Evolutionary conservation across 148 eudicot genomes (phyloP), one percentile per base, ranked within the genome.

Genomic region (Heliamphora exappendiculata): DNA sequence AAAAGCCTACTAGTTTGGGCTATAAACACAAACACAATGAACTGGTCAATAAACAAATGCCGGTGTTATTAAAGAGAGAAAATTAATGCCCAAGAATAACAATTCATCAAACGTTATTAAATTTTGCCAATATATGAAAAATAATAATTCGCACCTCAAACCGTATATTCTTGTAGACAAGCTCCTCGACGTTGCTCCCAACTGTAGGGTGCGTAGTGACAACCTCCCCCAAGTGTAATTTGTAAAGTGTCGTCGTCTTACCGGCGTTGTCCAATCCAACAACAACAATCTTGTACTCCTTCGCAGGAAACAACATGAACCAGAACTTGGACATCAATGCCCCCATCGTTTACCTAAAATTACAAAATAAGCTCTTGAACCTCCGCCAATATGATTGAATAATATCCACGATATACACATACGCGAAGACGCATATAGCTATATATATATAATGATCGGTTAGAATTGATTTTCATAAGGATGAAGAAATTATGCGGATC

Each of bases 181-280:
- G 91, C 82, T 92, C 97, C 85, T 95, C 98, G 14, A 95, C 98
- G 70, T 95, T 95, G 85, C 98, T 95, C 63, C 98, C 98, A 58
- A 95, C 98, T 2, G 98, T 95, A n/a, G 98, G 98, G 67, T 95
- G 93, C 22, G 98, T 95, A 36, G 98, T 90, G 57, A 92, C 98
- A 51, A 92, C 97, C 63, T 95, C 98, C 34, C 98, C 97, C 69
- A 95, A 80, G 79, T 95, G 98, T 57, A 93, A 80, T 84, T 95
- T 95, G 81, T 95, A 95, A 70, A 95, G 99, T 42, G 97, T 95
- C 20, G 99, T 95, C 16, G 99, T 95, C 83, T 95, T 95, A 22
- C 99, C 99, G 57, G 99, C 99, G 70, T 95, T 95, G 81, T 95
- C 99, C 77, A 95, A 82, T 47, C 99, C 99, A 69, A 93, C 99